These are phyloP conservation scores for Fraxinus baroniana DNA, from an alignment of 305 asterid genomes.

Conservation along the genomic window DNA sequence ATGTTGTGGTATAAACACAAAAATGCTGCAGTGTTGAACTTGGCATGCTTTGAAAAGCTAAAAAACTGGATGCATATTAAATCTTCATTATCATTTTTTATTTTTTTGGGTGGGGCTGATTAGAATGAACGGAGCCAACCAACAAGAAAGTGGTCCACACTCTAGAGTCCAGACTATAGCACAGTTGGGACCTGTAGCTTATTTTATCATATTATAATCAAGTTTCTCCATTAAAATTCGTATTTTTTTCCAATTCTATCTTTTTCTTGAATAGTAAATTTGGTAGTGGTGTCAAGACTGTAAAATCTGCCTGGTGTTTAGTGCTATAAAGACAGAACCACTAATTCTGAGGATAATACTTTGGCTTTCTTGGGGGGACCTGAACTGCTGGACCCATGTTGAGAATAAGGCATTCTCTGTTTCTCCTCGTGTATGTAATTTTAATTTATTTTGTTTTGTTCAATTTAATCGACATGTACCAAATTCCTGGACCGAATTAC, in stretches of 20 bases:
- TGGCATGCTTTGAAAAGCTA: not conserved
- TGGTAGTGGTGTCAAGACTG: not conserved
- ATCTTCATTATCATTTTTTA: not conserved
- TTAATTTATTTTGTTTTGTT: not conserved
- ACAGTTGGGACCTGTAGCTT: not conserved
- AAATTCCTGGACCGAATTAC: not conserved
- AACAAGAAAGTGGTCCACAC: not conserved
- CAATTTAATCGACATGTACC: not conserved
- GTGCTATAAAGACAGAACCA: conserved; percentile 11
- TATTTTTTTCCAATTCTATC: not conserved
- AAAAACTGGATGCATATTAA: not conserved
- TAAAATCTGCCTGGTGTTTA: not conserved
- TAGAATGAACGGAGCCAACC: not conserved
- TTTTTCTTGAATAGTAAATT: not conserved
- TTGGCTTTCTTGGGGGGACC: not conserved
- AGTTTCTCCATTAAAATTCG: not conserved
- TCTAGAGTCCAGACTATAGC: not conserved
- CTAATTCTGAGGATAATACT: conserved; percentile 18
- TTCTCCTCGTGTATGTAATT: not conserved
- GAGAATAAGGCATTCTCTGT: conserved; percentile 2
- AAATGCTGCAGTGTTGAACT: not conserved
- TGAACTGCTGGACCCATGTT: not conserved
- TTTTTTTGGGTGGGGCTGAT: not conserved
- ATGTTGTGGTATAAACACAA: not conserved
- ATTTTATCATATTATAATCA: not conserved